Evolutionary conservation across 2,329 filamentous ascomycete genomes (phyloP).

Genomic region (Fusarium keratoplasticum): DNA sequence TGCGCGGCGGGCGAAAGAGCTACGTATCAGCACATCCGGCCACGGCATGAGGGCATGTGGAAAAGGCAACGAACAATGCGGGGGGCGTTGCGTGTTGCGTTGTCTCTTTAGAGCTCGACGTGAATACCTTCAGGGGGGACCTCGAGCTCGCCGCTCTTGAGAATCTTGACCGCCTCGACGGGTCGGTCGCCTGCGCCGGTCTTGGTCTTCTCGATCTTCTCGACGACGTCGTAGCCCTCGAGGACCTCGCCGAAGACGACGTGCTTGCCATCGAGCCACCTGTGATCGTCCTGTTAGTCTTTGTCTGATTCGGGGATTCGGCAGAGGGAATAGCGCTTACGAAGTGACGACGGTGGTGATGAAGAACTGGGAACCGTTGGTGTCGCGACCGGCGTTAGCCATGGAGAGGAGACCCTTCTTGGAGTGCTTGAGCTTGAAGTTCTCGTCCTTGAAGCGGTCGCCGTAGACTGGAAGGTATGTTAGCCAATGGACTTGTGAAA

Average conservation of each 20-base stretch:
- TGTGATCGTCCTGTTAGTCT: conserved; percentile 45
- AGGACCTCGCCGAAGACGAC: conserved; percentile 92
- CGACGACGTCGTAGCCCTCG: conserved; percentile 84
- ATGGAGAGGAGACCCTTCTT: conserved; percentile 87
- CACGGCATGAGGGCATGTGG: conserved; percentile 5
- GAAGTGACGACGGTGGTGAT: conserved; percentile 85
- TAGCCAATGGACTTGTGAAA: conserved; percentile 29
- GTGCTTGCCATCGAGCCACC: conserved; percentile 86
- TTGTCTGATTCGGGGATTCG: not conserved
- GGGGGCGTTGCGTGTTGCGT: conserved; percentile 27
- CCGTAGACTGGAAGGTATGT: conserved; percentile 74
- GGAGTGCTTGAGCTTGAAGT: conserved; percentile 95
- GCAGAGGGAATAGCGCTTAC: conserved; percentile 56
- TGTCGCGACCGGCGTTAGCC: conserved; percentile 87
- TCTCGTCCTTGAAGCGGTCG: conserved; percentile 86
- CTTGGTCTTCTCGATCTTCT: conserved; percentile 79
- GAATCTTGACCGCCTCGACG: conserved; percentile 76
- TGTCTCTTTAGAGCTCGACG: conserved; percentile 78
- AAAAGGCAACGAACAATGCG: conserved; percentile 41
- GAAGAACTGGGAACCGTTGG: conserved; percentile 92
- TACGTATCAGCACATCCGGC: conserved; percentile 51
- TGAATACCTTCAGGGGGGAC: conserved; percentile 93
- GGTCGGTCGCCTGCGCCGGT: conserved; percentile 77
- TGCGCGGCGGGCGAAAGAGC: conserved; percentile 30
- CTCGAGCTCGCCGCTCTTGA: conserved; percentile 85